These are phyloP conservation scores for Paramarasmius palmivorus DNA, from an alignment of 1,284 basidiomycete species.

Conservation along the genomic window DNA sequence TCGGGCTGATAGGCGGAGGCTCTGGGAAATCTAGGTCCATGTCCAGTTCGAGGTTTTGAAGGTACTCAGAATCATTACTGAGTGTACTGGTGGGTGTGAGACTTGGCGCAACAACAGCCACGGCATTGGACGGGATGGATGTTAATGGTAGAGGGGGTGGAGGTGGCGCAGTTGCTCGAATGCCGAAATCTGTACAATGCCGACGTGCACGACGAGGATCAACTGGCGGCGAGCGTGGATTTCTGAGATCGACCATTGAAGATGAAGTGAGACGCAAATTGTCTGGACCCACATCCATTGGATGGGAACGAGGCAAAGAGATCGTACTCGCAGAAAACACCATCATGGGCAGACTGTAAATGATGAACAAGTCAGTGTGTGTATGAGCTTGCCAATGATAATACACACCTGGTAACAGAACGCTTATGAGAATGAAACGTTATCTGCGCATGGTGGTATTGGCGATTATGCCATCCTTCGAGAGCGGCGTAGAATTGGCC, in stretches of 20 bases:
- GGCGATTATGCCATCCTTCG: too few relatives aligned
- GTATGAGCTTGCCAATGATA: too few relatives aligned
- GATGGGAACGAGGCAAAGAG: conserved; percentile 4
- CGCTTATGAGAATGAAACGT: too few relatives aligned
- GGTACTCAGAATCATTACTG: conserved; percentile 18
- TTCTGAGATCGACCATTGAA: conserved; percentile 10
- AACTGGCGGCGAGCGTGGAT: conserved; percentile 23
- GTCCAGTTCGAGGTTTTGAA: conserved; percentile 30
- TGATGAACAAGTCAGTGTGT: too few relatives aligned
- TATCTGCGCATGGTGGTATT: too few relatives aligned
- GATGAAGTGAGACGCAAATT: not conserved
- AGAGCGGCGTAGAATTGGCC: too few relatives aligned
- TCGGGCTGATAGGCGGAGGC: conserved; percentile 39
- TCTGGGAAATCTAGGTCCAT: conserved; percentile 41
- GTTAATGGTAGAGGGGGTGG: not conserved
- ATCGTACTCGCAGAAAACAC: conserved; percentile 5
- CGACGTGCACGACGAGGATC: conserved; percentile 33
- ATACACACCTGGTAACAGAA: too few relatives aligned
- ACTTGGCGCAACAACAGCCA: conserved; percentile 19
- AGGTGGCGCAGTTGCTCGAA: conserved; percentile 15
- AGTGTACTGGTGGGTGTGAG: conserved; percentile 29
- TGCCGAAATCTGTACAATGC: conserved; percentile 34
- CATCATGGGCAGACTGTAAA: not conserved
- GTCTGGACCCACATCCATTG: not conserved
- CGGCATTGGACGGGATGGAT: conserved; percentile 12